Conservation (phyloP, 2,329 filamentous ascomycete species). For the Ascochyta lentis region DNA sequence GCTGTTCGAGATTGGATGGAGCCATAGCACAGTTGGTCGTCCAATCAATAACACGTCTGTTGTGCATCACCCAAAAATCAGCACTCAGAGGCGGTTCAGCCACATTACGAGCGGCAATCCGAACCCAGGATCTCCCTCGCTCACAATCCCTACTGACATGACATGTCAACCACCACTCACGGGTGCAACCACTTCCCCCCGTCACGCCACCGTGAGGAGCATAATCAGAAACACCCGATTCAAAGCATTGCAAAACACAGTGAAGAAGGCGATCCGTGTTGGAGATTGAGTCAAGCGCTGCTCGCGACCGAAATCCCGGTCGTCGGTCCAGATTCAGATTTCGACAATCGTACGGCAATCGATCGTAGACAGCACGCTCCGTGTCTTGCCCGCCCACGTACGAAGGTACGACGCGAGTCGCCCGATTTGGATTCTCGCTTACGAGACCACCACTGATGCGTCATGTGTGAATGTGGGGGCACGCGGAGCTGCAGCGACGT, state of each 20-base stretch:
- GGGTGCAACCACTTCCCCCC: constrained; percentile 10
- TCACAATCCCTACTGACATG: constrained; percentile 8
- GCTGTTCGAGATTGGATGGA: constrained; percentile 3
- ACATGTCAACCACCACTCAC: not conserved
- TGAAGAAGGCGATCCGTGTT: not conserved
- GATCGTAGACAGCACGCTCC: constrained; percentile 10
- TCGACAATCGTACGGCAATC: constrained; percentile 18
- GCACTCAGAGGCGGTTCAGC: not conserved
- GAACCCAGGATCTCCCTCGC: constrained; percentile 4
- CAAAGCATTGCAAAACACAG: not conserved
- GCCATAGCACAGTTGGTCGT: not conserved
- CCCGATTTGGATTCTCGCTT: constrained; percentile 12
- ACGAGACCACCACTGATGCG: not conserved
- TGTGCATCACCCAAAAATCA: not conserved
- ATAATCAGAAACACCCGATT: not conserved
- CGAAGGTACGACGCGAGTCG: constrained; percentile 3
- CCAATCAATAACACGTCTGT: not conserved
- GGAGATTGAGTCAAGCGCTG: constrained; percentile 11
- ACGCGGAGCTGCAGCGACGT: constrained; percentile 10
- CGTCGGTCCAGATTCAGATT: constrained; percentile 21
- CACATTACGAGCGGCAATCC: not conserved
- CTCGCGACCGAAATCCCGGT: constrained; percentile 19
- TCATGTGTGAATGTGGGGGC: constrained; percentile 9
- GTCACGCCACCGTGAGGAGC: constrained; percentile 5
- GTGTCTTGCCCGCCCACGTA: not conserved